Conservation (phyloP, 2,329 filamentous ascomycete species). For the Paracoccidioides brasiliensis region DNA sequence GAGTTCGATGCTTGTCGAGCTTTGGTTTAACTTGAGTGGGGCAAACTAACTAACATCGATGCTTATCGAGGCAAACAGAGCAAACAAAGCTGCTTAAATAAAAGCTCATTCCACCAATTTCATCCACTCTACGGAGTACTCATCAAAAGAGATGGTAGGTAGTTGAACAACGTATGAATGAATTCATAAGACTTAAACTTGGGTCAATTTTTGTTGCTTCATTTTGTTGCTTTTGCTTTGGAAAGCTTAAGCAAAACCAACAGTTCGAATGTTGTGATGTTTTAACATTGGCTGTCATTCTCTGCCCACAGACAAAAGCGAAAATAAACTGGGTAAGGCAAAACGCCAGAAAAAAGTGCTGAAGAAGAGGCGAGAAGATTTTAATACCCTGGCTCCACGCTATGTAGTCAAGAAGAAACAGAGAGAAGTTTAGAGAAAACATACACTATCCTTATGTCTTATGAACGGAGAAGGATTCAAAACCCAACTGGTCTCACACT, state of each 20-base stretch:
- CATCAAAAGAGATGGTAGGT: too few species aligned
- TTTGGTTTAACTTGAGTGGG: neutral
- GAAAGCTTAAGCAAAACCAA: too few species aligned
- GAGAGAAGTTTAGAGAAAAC: neutral
- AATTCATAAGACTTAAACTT: too few species aligned
- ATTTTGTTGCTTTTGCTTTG: too few species aligned
- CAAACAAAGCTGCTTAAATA: neutral
- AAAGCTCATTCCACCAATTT: neutral
- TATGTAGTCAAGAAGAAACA: neutral
- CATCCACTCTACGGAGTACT: neutral
- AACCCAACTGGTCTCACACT: neutral
- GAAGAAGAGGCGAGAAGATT: neutral
- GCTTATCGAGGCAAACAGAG: slow-evolving; percentile 3
- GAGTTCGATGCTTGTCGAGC: neutral
- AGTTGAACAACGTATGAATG: too few species aligned
- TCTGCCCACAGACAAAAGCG: neutral
- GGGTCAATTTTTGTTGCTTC: too few species aligned
- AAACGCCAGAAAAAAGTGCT: neutral
- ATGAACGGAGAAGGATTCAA: neutral
- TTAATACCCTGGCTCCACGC: neutral
- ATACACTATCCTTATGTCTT: too few species aligned
- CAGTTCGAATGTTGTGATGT: too few species aligned
- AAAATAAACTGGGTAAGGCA: neutral
- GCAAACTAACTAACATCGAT: neutral
- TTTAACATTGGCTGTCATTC: too few species aligned